Evolutionary conservation across 1,284 basidiomycete species (phyloP).

Genomic region (Ganoderma resinaceum): DNA sequence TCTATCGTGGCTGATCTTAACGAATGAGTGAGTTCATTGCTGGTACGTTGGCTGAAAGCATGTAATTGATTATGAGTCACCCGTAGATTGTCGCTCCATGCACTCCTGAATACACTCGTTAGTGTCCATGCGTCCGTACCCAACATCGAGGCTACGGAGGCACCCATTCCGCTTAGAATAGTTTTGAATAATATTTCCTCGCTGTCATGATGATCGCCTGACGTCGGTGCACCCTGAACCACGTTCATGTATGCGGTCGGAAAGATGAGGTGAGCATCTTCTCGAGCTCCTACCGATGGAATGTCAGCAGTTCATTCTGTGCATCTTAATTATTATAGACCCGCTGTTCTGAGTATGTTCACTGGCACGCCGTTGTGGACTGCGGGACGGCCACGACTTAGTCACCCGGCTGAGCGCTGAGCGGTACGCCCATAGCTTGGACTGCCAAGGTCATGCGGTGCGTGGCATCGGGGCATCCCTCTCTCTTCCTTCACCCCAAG

Average conservation of each 20-base stretch:
- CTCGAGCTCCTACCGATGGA: neutral
- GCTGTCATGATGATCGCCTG: no score
- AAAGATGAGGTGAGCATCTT: neutral
- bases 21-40: neutral
- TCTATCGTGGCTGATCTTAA: constrained; percentile 3
- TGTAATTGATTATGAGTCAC: neutral
- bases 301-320: no score
- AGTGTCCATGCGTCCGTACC: no score
- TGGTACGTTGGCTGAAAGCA: neutral
- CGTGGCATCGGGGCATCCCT: neutral
- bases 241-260: no score
- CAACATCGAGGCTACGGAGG: no score
- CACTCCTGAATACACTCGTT: no score
- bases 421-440: neutral
- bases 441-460: neutral
- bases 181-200: no score
- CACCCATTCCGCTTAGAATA: no score
- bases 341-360: neutral
- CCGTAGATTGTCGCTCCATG: no score
- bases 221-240: no score
- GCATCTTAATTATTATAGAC: no score
- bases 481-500: no score
- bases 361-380: neutral
- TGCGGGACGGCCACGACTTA: neutral
- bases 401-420: neutral